Conservation (phyloP, 768 basidiomycete species). For the Rhodotorula diobovata region DNA sequence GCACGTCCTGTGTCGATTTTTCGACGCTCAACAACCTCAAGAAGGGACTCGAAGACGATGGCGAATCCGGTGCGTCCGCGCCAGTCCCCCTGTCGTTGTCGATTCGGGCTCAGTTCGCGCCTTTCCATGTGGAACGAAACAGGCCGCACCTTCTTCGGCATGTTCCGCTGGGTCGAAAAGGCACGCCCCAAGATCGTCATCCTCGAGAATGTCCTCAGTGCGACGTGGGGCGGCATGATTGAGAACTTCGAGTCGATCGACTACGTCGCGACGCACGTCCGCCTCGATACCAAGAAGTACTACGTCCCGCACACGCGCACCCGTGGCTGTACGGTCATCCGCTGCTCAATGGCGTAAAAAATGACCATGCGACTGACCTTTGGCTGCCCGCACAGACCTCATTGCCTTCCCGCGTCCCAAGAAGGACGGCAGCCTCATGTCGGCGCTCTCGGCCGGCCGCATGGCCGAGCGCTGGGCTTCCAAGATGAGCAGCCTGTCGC, state of each 20-base stretch:
- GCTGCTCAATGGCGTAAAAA: too few species aligned
- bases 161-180: conserved; percentile 84
- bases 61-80: conserved; percentile 62
- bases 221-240: conserved; percentile 77
- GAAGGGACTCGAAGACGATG: conserved; percentile 79
- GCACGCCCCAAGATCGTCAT: conserved; percentile 88
- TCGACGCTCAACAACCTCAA: conserved; percentile 92
- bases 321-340: conserved; percentile 60
- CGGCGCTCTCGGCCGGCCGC: conserved; percentile 35
- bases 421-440: conserved; percentile 4
- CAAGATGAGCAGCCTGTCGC: conserved; percentile 57
- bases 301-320: conserved; percentile 94
- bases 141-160: conserved; percentile 81
- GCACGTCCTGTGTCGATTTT: conserved; percentile 94
- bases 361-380: neutral
- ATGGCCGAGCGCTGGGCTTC: conserved; percentile 58
- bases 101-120: too few species aligned
- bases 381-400: conserved; percentile 51
- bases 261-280: conserved; percentile 66
- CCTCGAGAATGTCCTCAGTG: conserved; percentile 86
- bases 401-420: conserved; percentile 65
- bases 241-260: conserved; percentile 67
- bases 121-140: too few species aligned
- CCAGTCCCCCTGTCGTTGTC: neutral
- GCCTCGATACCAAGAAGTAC: conserved; percentile 70